Evolutionary conservation across 2,329 filamentous ascomycete genomes (phyloP).

Genomic region (Arthrinium phaeospermum): DNA sequence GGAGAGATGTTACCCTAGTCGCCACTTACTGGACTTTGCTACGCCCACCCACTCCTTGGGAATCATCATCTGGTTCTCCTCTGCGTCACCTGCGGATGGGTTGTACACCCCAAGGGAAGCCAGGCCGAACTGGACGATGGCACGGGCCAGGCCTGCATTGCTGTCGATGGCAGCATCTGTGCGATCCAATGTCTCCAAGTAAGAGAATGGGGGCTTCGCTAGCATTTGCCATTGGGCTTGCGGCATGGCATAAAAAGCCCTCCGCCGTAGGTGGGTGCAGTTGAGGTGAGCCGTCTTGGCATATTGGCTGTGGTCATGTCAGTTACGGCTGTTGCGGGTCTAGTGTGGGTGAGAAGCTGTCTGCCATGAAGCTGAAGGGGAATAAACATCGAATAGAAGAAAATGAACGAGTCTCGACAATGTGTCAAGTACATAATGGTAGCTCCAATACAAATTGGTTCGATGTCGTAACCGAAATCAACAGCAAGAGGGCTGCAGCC

Average conservation of each 20-base stretch:
- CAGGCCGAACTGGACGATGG: slow-evolving; percentile 75
- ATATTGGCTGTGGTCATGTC: slow-evolving; percentile 69
- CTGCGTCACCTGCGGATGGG: slow-evolving; percentile 44
- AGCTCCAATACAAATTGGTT: not conserved
- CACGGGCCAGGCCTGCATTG: slow-evolving; percentile 83
- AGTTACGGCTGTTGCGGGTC: not conserved
- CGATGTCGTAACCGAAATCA: not conserved
- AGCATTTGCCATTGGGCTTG: slow-evolving; percentile 84
- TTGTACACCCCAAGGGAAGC: slow-evolving; percentile 64
- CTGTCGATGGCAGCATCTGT: slow-evolving; percentile 88
- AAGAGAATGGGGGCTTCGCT: slow-evolving; percentile 79
- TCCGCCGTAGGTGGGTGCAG: slow-evolving; percentile 86
- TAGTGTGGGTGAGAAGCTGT: not conserved
- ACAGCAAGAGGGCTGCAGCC: not conserved
- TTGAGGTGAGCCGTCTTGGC: slow-evolving; percentile 85
- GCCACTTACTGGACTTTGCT: slow-evolving; percentile 59
- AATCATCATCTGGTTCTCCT: slow-evolving; percentile 39
- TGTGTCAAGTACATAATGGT: not conserved
- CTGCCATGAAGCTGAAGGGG: not conserved
- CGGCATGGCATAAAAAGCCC: slow-evolving; percentile 91
- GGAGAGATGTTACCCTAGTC: not conserved
- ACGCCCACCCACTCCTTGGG: slow-evolving; percentile 71
- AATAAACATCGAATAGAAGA: slow-evolving; percentile 18
- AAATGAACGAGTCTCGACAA: slow-evolving; percentile 19
- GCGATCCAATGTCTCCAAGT: slow-evolving; percentile 76